Evolutionary conservation across 169 alveolate genomes (phyloP).

Genomic region (Condylostoma magnum): DNA sequence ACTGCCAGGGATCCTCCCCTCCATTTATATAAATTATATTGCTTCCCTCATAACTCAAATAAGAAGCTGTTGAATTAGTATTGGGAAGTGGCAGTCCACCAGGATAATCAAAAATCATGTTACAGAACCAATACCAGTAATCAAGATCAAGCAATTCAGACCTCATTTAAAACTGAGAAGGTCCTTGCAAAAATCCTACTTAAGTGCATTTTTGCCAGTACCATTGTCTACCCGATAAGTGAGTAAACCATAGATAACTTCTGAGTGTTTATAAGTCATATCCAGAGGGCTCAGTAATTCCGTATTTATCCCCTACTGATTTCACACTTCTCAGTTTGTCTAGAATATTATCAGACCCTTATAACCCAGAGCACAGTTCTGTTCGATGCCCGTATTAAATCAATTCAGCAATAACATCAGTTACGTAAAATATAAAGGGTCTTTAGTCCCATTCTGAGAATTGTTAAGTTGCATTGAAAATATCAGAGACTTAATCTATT

Average conservation of each 20-base stretch:
- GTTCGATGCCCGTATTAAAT: slow-evolving; percentile 58
- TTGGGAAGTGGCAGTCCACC: slow-evolving; percentile 34
- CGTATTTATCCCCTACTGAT: slow-evolving; percentile 15
- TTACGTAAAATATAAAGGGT: slow-evolving; percentile 43
- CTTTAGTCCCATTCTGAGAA: slow-evolving; percentile 31
- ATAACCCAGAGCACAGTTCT: slow-evolving; percentile 39
- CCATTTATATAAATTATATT: slow-evolving; percentile 60
- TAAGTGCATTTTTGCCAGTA: slow-evolving; percentile 60
- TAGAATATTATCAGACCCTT: slow-evolving; percentile 1
- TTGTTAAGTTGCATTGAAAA: neutral
- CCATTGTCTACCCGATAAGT: slow-evolving; percentile 53
- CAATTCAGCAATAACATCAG: slow-evolving; percentile 42
- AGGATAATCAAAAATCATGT: slow-evolving; percentile 37
- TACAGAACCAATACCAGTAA: slow-evolving; percentile 54
- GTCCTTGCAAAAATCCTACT: slow-evolving; percentile 56
- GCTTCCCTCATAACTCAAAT: slow-evolving; percentile 28
- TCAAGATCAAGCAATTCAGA: slow-evolving; percentile 29
- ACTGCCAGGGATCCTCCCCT: slow-evolving; percentile 73
- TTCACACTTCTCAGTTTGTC: slow-evolving; percentile 22
- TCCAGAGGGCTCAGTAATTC: slow-evolving; percentile 13
- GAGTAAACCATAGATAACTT: slow-evolving; percentile 24
- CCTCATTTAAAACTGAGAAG: slow-evolving; percentile 47
- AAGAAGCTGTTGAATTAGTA: slow-evolving; percentile 25
- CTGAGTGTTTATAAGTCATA: slow-evolving; percentile 41
- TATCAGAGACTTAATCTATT: slow-evolving; percentile 17